Conservation (phyloP, 768 basidiomycete genomes). For the Chiua virens region DNA sequence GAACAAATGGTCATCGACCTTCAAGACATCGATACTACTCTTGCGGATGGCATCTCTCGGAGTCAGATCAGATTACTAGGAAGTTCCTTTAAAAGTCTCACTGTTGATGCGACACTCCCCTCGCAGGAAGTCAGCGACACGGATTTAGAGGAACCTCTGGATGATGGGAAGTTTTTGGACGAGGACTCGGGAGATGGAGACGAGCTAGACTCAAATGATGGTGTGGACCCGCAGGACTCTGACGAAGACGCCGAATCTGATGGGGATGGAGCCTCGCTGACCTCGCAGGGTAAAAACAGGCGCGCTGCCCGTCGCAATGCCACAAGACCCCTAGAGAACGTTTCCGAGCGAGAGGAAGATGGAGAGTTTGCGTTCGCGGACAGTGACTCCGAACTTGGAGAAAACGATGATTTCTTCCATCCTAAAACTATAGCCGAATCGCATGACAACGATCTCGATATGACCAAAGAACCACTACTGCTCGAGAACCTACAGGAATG, state of each 20-base stretch:
- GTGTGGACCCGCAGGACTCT: neutral
- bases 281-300: constrained; percentile 40
- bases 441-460: constrained; percentile 61
- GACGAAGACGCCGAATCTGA: constrained; percentile 1
- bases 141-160: constrained; percentile 27
- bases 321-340: constrained; percentile 37
- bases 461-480: constrained; percentile 60
- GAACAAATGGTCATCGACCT: constrained; percentile 98
- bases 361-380: constrained; percentile 67
- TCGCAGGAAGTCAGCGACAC: constrained; percentile 37
- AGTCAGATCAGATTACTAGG: constrained; percentile 85
- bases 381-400: constrained; percentile 72
- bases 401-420: constrained; percentile 71
- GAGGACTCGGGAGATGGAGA: constrained; percentile 11
- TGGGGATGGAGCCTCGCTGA: neutral
- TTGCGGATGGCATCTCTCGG: constrained; percentile 78
- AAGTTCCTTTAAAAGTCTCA: constrained; percentile 72
- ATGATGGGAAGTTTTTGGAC: constrained; percentile 10
- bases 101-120: constrained; percentile 34
- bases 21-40: constrained; percentile 80
- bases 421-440: constrained; percentile 41
- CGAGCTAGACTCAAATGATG: neutral
- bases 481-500: constrained; percentile 62
- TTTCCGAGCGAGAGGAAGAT: constrained; percentile 35
- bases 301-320: constrained; percentile 48